Evolutionary conservation across 495 filamentous ascomycete species (phyloP).

Genomic region (Neurospora sp.): DNA sequence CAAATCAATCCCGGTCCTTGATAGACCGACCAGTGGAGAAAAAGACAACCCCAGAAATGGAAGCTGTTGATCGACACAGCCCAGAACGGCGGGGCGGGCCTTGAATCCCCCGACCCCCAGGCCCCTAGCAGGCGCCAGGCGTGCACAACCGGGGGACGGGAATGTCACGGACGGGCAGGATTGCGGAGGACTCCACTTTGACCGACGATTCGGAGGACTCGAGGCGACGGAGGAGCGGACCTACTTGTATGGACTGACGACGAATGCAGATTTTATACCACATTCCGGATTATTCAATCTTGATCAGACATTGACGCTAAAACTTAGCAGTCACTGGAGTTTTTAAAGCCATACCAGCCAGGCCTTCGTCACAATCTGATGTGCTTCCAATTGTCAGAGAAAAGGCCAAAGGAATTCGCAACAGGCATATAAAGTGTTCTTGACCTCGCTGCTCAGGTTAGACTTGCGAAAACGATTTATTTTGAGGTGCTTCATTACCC

Average conservation of each 20-base stretch:
- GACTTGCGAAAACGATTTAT: no score
- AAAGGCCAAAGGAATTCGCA: no score
- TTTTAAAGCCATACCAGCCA: no score
- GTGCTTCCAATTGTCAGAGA: no score
- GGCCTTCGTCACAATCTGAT: no score
- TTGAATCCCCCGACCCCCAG: background rate
- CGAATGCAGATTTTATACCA: background rate
- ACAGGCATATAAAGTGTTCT: no score
- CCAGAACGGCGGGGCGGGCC: background rate
- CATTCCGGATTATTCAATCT: background rate
- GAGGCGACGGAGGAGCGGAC: background rate
- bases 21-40: background rate
- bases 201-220: background rate
- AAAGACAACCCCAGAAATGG: background rate
- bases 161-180: background rate
- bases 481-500: no score
- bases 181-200: background rate
- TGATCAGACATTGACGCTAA: background rate
- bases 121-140: background rate
- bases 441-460: no score
- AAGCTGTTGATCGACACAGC: background rate
- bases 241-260: background rate
- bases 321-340: no score
- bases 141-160: background rate
- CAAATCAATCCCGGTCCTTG: background rate